Conservation (phyloP, 2,329 filamentous ascomycete genomes). For the Colletotrichum lini region DNA sequence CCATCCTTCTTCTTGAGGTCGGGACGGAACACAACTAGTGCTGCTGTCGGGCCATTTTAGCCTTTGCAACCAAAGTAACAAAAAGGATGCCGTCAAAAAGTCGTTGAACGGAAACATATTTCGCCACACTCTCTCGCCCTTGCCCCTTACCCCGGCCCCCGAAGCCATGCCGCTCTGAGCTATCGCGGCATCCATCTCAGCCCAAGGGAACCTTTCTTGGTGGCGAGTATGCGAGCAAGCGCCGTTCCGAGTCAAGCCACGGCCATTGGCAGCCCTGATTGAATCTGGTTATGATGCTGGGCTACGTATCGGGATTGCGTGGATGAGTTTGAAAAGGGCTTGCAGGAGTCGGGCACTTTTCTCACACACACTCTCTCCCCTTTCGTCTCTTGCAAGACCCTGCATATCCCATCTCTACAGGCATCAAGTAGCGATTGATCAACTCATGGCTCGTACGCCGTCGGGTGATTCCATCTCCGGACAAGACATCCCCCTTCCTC, state of each 20-base stretch:
- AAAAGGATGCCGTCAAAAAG: background rate
- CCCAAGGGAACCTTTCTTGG: slow-evolving; percentile 19
- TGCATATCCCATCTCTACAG: slow-evolving; percentile 36
- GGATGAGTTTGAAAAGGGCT: slow-evolving; percentile 3
- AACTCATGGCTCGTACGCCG: slow-evolving; percentile 10
- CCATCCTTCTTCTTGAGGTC: background rate
- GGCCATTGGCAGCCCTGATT: slow-evolving; percentile 20
- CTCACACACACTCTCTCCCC: background rate
- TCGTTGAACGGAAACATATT: slow-evolving; percentile 20
- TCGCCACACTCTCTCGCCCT: background rate
- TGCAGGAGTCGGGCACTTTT: slow-evolving; percentile 2
- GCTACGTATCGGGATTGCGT: slow-evolving; percentile 30
- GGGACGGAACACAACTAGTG: slow-evolving; percentile 2
- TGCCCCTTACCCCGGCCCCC: slow-evolving; percentile 7
- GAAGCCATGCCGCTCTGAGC: slow-evolving; percentile 25
- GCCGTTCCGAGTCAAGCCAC: slow-evolving; percentile 37
- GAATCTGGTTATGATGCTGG: slow-evolving; percentile 30
- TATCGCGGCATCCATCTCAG: slow-evolving; percentile 23
- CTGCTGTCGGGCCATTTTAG: slow-evolving; percentile 10
- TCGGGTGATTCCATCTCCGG: slow-evolving; percentile 7
- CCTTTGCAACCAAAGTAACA: slow-evolving; percentile 1
- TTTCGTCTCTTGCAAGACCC: slow-evolving; percentile 22
- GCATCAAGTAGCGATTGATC: slow-evolving; percentile 18
- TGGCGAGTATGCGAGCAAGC: slow-evolving; percentile 21
- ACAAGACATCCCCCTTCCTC: background rate